phyloP scores from a whole-genome alignment of 1,139 yeast genomes.

The Hyphopichia burtonii region DNA sequence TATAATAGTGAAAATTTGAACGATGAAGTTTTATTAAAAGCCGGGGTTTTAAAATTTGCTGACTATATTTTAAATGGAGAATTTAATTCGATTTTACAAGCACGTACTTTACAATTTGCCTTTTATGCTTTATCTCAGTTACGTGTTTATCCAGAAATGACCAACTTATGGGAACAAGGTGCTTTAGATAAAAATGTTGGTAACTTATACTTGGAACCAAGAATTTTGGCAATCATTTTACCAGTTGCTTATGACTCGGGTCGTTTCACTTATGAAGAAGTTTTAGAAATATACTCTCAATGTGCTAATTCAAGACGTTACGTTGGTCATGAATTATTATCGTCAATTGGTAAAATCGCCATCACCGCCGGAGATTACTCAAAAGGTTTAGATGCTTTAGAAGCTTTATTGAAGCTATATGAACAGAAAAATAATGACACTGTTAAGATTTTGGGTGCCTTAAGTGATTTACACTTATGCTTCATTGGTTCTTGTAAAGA shows the following conservation, averaged over 20 bases:
- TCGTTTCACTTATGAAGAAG: conserved; percentile 60
- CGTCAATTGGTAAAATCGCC: conserved; percentile 43
- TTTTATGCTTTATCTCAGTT: conserved; percentile 38
- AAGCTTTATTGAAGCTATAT: conserved; percentile 30
- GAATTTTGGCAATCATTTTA: conserved; percentile 68
- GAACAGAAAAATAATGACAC: conserved; percentile 14
- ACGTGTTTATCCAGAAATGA: conserved; percentile 32
- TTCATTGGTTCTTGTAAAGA: conserved; percentile 84
- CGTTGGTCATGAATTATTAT: conserved; percentile 27
- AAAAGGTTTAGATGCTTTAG: conserved; percentile 41
- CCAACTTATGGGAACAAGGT: conserved; percentile 45
- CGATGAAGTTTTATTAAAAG: conserved; percentile 32
- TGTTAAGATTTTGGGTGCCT: conserved; percentile 20
- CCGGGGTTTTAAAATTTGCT: conserved; percentile 33
- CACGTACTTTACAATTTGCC: conserved; percentile 19
- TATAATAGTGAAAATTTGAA: conserved; percentile 22
- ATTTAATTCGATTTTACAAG: conserved; percentile 22
- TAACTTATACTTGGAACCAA: conserved; percentile 42
- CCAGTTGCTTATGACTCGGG: conserved; percentile 66
- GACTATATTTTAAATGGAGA: conserved; percentile 34
- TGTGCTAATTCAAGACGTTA: conserved; percentile 23
- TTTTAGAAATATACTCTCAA: conserved; percentile 35
- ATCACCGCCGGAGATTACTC: conserved; percentile 40
- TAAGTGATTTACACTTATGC: conserved; percentile 66
- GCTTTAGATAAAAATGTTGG: conserved; percentile 33